Conservation (phyloP, 768 basidiomycete species). For the Amanita inopinata region DNA sequence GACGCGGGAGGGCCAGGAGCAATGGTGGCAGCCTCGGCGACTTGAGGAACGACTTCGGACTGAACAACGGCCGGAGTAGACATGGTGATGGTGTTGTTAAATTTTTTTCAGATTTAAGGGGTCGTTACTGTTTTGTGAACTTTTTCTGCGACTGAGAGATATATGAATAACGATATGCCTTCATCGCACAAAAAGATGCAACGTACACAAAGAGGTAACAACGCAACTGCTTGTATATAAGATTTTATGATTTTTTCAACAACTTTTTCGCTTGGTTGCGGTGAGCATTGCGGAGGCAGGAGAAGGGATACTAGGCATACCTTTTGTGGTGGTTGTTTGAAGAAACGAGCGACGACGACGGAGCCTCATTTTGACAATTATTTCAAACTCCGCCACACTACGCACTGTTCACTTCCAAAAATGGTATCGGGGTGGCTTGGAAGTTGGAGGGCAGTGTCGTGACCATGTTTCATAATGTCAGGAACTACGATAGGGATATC, state of each 20-base stretch:
- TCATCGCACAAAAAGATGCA: slow-evolving; percentile 11
- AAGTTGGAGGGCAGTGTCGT: slow-evolving; percentile 6
- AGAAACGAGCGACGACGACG: slow-evolving; percentile 25
- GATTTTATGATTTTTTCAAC: slow-evolving; percentile 65
- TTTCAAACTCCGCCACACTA: slow-evolving; percentile 35
- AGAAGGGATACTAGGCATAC: slow-evolving; percentile 27
- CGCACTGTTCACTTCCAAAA: slow-evolving; percentile 25
- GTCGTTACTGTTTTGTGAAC: slow-evolving; percentile 92
- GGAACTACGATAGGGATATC: slow-evolving; percentile 1
- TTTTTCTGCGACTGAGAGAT: slow-evolving; percentile 61
- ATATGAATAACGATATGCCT: slow-evolving; percentile 8
- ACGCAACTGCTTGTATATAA: slow-evolving; percentile 63
- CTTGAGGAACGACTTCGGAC: slow-evolving; percentile 43
- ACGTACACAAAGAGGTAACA: slow-evolving; percentile 62
- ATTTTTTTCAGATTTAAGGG: slow-evolving; percentile 44
- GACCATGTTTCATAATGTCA: slow-evolving; percentile 1
- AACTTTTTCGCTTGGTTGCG: slow-evolving; percentile 45
- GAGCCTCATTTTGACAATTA: slow-evolving; percentile 21
- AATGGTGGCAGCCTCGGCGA: slow-evolving; percentile 36
- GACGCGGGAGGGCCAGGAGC: slow-evolving; percentile 41
- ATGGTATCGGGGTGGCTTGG: no score
- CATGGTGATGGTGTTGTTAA: slow-evolving; percentile 31
- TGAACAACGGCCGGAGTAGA: slow-evolving; percentile 46
- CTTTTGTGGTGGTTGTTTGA: slow-evolving; percentile 65
- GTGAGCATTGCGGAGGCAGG: slow-evolving; percentile 12